Conservation (phyloP, 2,329 filamentous ascomycete genomes). For the Pseudocercospora vitis region DNA sequence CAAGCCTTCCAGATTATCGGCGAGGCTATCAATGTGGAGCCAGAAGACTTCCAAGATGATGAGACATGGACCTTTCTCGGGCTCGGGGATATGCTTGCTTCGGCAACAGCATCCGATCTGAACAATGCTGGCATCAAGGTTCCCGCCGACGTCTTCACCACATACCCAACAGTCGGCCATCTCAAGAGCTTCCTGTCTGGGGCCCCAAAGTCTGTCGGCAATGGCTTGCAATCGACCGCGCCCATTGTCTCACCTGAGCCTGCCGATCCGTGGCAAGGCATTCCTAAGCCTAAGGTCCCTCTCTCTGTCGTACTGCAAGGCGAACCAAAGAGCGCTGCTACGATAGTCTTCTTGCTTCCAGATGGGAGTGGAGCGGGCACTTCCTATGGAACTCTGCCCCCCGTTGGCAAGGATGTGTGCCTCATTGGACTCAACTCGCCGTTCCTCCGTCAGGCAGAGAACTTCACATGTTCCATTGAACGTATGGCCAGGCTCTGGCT, state of each 20-base stretch:
- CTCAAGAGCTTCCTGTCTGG: conserved; percentile 29
- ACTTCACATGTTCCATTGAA: conserved; percentile 34
- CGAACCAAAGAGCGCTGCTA: conserved; percentile 21
- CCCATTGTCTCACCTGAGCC: conserved; percentile 18
- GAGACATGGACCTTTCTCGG: conserved; percentile 38
- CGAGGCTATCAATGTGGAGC: conserved; percentile 34
- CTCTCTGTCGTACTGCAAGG: conserved; percentile 32
- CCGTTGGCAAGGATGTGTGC: conserved; percentile 48
- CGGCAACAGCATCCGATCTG: conserved; percentile 33
- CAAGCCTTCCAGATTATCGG: conserved; percentile 32
- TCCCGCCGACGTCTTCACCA: conserved; percentile 27
- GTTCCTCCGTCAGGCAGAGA: conserved; percentile 32
- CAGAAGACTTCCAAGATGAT: conserved; percentile 33
- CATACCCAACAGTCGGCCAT: conserved; percentile 29
- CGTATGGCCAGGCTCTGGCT: conserved; percentile 33
- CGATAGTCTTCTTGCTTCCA: conserved; percentile 41
- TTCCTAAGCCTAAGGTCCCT: conserved; percentile 36
- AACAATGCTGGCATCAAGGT: conserved; percentile 27
- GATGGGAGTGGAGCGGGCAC: conserved; percentile 51
- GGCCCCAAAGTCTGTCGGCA: neutral
- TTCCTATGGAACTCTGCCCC: conserved; percentile 43
- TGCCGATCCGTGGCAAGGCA: conserved; percentile 33
- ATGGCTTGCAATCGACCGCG: neutral
- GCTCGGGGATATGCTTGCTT: conserved; percentile 31
- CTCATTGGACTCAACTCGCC: conserved; percentile 46